Percentiles rank a stretch among this genome's conserved stretches.
These are phyloP conservation scores for Wallacemonas sp. DNA, from an alignment of 208 protist species.

Conservation along the genomic window DNA sequence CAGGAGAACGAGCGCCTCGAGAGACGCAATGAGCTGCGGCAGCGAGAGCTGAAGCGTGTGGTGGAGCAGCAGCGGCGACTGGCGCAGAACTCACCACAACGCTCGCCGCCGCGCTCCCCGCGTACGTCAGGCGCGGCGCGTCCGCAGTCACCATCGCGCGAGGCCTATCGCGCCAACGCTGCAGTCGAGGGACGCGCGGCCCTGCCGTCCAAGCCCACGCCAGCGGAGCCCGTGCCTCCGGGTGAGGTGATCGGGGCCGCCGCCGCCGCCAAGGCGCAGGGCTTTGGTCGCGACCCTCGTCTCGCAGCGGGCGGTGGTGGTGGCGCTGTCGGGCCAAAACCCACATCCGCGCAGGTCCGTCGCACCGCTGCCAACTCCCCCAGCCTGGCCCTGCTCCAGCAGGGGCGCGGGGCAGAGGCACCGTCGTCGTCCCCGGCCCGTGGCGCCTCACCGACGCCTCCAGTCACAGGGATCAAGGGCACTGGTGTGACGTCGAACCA, in stretches of 20 bases:
- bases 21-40: constrained; percentile 53
- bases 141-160: neutral
- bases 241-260: neutral
- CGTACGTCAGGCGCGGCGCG: neutral
- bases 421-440: neutral
- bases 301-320: neutral
- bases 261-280: neutral
- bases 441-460: neutral
- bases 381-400: neutral
- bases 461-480: too few species aligned
- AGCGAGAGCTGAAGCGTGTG: constrained; percentile 64
- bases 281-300: constrained; percentile 37
- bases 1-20: constrained; percentile 51
- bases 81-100: constrained; percentile 8
- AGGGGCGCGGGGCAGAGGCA: neutral
- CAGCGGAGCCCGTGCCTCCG: neutral
- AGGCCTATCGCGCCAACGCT: neutral
- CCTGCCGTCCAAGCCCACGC: neutral
- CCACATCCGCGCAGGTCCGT: neutral
- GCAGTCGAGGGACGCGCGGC: too few species aligned
- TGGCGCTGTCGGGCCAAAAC: neutral
- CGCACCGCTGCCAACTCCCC: constrained; percentile 5
- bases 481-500: neutral
- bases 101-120: constrained; percentile 2
- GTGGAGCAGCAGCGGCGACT: constrained; percentile 57